phyloP scores from a whole-genome alignment of 441 rosid genomes.

The Biscutella laevigata region DNA sequence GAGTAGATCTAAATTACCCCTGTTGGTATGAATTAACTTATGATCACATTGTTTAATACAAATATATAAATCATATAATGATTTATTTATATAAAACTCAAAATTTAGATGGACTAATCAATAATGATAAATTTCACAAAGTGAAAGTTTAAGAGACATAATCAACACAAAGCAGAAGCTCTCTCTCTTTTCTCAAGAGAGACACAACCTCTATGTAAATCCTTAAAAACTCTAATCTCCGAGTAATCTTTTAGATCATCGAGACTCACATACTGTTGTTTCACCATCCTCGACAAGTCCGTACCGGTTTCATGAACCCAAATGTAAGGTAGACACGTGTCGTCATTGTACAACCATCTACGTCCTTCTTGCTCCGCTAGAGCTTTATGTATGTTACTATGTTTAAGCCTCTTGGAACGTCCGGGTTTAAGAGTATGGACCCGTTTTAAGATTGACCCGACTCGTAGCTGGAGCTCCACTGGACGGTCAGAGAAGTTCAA shows the following conservation, averaged over 20 bases:
- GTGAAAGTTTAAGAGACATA: not conserved
- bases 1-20: too few relatives aligned
- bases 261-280: slow-evolving; percentile 79
- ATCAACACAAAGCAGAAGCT: slow-evolving; percentile 60
- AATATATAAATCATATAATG: too few relatives aligned
- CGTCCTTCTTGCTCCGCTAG: slow-evolving; percentile 42
- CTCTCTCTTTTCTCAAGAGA: slow-evolving; percentile 66
- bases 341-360: slow-evolving; percentile 63
- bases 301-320: slow-evolving; percentile 73
- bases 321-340: slow-evolving; percentile 70
- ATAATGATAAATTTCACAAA: not conserved
- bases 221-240: slow-evolving; percentile 66
- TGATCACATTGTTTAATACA: too few relatives aligned
- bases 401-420: slow-evolving; percentile 57
- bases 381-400: slow-evolving; percentile 70
- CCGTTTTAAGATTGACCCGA: slow-evolving; percentile 71
- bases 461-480: slow-evolving; percentile 68
- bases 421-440: slow-evolving; percentile 83
- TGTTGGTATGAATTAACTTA: too few relatives aligned
- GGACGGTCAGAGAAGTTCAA: slow-evolving; percentile 75
- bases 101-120: slow-evolving; percentile 1
- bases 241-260: slow-evolving; percentile 74
- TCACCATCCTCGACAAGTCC: slow-evolving; percentile 72
- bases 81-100: not conserved
- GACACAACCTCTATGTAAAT: slow-evolving; percentile 61